Conservation (phyloP, 805 yeast genomes). For the Myxozyma geophila region DNA sequence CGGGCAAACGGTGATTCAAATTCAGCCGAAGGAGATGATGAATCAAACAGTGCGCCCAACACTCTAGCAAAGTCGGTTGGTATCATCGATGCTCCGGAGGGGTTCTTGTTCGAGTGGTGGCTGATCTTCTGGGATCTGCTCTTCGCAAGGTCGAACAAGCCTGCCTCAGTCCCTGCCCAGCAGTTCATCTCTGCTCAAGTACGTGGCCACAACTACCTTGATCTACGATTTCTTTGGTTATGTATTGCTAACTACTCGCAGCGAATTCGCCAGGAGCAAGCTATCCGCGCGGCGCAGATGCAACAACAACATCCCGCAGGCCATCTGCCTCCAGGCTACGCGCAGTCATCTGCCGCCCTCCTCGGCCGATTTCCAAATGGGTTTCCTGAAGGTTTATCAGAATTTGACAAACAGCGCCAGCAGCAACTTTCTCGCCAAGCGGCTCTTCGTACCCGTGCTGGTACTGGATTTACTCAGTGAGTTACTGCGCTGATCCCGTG, state of each 20-base stretch:
- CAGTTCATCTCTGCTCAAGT: slow-evolving; percentile 64
- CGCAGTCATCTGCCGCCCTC: slow-evolving; percentile 22
- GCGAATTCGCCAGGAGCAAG: slow-evolving; percentile 53
- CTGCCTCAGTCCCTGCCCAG: slow-evolving; percentile 61
- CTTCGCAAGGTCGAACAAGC: slow-evolving; percentile 74
- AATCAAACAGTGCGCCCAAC: slow-evolving; percentile 6
- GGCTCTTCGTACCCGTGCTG: slow-evolving; percentile 40
- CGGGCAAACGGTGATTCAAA: slow-evolving; percentile 4
- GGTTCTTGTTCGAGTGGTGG: slow-evolving; percentile 95
- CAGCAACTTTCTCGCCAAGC: slow-evolving; percentile 39
- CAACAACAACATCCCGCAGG: slow-evolving; percentile 43
- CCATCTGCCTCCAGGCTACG: slow-evolving; percentile 24
- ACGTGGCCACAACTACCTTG: neutral
- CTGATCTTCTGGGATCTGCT: slow-evolving; percentile 92
- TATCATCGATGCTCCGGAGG: slow-evolving; percentile 78
- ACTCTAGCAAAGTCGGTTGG: slow-evolving; percentile 30
- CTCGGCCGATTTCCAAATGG: slow-evolving; percentile 25
- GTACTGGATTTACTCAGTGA: slow-evolving; percentile 30
- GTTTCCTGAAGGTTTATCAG: slow-evolving; percentile 37
- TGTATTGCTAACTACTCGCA: slow-evolving; percentile 40
- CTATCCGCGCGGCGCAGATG: slow-evolving; percentile 48
- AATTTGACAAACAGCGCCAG: slow-evolving; percentile 41
- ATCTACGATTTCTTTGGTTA: neutral
- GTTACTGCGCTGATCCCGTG: neutral
- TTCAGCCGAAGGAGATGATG: neutral